Evolutionary conservation across 805 yeast genomes (phyloP).

Genomic region (Kazachstania bromeliacearum): DNA sequence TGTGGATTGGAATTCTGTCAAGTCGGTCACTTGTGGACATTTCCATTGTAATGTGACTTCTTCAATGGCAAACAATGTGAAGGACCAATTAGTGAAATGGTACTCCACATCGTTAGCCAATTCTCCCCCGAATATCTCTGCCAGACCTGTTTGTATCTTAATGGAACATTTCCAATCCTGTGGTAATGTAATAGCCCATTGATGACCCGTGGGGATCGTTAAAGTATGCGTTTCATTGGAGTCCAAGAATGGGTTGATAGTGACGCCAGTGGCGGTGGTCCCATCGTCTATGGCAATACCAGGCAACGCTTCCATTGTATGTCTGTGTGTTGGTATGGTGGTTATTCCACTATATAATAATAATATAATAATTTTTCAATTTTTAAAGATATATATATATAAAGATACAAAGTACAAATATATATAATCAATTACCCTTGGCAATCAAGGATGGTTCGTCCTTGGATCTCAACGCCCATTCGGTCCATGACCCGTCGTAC

Average conservation of each 20-base stretch:
- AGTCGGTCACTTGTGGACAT: slow-evolving; percentile 11
- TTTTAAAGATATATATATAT: background rate
- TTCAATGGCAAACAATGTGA: slow-evolving; percentile 49
- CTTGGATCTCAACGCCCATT: slow-evolving; percentile 23
- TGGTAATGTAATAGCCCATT: slow-evolving; percentile 29
- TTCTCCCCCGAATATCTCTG: slow-evolving; percentile 91
- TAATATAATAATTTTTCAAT: too few relatives aligned
- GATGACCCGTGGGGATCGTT: slow-evolving; percentile 17
- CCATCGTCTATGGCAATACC: background rate
- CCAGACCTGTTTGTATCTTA: slow-evolving; percentile 51
- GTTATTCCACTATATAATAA: too few relatives aligned
- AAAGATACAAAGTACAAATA: background rate
- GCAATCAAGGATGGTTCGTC: slow-evolving; percentile 15
- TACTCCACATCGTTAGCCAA: slow-evolving; percentile 63
- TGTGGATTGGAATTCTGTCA: slow-evolving; percentile 18
- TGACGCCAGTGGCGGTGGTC: background rate
- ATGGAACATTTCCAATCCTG: slow-evolving; percentile 40
- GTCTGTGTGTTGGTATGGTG: too few relatives aligned
- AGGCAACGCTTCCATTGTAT: too few relatives aligned
- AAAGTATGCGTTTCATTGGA: slow-evolving; percentile 3
- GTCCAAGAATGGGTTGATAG: background rate
- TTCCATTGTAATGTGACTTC: slow-evolving; percentile 55
- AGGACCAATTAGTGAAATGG: slow-evolving; percentile 43
- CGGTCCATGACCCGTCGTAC: slow-evolving; percentile 83
- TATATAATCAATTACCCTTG: slow-evolving; percentile 11